Percentiles rank a stretch among this genome's conserved stretches.
Conservation (phyloP, 768 basidiomycete species). For the Amanita phalloides region DNA sequence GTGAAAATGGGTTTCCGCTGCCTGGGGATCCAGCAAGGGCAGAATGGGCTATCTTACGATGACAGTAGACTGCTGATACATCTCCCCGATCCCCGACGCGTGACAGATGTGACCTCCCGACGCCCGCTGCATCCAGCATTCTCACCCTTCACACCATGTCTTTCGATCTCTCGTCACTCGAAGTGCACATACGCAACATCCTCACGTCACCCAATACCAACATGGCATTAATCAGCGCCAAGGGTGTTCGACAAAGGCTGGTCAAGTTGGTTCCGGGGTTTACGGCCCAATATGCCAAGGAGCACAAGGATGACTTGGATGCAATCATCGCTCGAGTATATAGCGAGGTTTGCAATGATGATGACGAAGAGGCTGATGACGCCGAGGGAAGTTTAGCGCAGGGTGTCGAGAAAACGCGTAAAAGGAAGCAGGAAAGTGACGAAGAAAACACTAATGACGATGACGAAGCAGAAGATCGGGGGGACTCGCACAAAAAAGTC, state of each 20-base stretch:
- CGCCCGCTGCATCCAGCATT: background rate
- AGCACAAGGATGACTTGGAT: conserved; percentile 61
- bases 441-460: conserved; percentile 18
- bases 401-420: conserved; percentile 21
- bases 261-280: conserved; percentile 39
- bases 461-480: conserved; percentile 22
- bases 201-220: conserved; percentile 70
- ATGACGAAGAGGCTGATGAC: background rate
- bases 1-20: conserved; percentile 45
- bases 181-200: conserved; percentile 55
- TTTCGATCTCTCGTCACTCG: conserved; percentile 43
- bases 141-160: conserved; percentile 24
- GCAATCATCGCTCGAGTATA: conserved; percentile 56
- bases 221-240: conserved; percentile 75
- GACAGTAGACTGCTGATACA: conserved; percentile 9
- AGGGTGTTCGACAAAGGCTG: conserved; percentile 75
- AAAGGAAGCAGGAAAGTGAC: conserved; percentile 26
- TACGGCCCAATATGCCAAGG: conserved; percentile 50
- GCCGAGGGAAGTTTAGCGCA: conserved; percentile 8
- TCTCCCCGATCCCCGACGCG: background rate
- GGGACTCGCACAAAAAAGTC: conserved; percentile 30
- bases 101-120: conserved; percentile 1
- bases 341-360: conserved; percentile 38
- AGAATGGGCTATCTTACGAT: conserved; percentile 57
- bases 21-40: conserved; percentile 52